phyloP scores from a whole-genome alignment of 495 filamentous ascomycete genomes.

The Daldinia vernicosa region DNA sequence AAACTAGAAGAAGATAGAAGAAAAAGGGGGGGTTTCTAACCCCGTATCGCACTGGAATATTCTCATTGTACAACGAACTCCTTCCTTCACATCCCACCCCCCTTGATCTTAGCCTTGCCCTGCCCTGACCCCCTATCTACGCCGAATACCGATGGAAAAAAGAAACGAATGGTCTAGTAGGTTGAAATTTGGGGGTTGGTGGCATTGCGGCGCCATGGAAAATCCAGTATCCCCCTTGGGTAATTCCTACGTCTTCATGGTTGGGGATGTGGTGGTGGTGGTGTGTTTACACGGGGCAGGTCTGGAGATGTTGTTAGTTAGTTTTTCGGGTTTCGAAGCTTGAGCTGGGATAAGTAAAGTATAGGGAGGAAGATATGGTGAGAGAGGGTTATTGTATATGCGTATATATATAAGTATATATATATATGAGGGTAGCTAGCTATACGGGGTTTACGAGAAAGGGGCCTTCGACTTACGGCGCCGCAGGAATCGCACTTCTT shows the following conservation, averaged over 20 bases:
- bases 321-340: neutral
- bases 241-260: neutral
- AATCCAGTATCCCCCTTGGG: neutral
- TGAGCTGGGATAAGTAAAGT: neutral
- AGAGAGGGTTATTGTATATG: neutral
- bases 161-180: conserved; percentile 29
- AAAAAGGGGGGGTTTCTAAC: no score
- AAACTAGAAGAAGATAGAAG: no score
- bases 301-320: conserved; percentile 32
- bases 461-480: conserved; percentile 52
- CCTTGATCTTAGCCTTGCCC: no score
- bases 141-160: neutral
- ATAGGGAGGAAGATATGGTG: neutral
- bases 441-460: neutral
- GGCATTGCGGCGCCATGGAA: neutral
- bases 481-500: conserved; percentile 61
- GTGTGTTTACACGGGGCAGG: conserved; percentile 44
- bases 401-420: neutral
- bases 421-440: neutral
- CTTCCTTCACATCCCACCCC: no score
- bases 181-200: neutral
- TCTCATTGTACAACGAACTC: no score
- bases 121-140: no score
- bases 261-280: neutral
- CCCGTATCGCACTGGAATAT: no score